These are phyloP conservation scores for Auricularia heimuer DNA, from an alignment of 768 basidiomycete genomes.

Conservation along the genomic window DNA sequence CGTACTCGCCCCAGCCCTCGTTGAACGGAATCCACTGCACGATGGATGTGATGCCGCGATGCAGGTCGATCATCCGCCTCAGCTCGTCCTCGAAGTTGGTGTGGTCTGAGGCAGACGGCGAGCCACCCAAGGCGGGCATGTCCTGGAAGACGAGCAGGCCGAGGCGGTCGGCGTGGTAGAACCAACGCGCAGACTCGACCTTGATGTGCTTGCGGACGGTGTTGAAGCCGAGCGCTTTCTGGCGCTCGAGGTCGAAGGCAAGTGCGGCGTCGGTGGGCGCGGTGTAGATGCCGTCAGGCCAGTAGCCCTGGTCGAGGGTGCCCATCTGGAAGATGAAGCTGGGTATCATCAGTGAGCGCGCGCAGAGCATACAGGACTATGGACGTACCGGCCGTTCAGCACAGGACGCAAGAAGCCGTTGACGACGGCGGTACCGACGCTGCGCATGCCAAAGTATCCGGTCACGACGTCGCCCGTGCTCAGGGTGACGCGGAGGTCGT, in stretches of 20 bases:
- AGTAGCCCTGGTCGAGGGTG: background rate
- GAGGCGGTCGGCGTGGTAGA: background rate
- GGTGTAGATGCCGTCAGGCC: background rate
- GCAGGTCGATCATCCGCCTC: background rate
- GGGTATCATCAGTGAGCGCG: background rate
- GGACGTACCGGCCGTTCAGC: background rate
- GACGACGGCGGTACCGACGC: background rate
- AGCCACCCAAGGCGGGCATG: background rate
- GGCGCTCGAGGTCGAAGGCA: background rate
- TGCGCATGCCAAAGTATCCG: constrained; percentile 1
- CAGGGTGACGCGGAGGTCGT: background rate
- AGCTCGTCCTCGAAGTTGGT: background rate
- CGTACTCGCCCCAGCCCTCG: background rate
- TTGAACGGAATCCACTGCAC: constrained; percentile 1
- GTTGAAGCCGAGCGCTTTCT: background rate
- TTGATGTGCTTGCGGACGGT: background rate
- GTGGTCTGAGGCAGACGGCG: background rate
- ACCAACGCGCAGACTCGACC: background rate
- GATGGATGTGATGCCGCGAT: background rate
- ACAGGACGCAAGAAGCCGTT: background rate
- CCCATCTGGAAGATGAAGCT: constrained; percentile 1
- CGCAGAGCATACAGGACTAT: background rate
- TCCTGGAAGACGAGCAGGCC: background rate
- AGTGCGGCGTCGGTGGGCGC: background rate
- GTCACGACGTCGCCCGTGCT: background rate